These are phyloP conservation scores for Saksenaea oblongispora DNA, from an alignment of 371 early-diverging fungal species.

Conservation along the genomic window DNA sequence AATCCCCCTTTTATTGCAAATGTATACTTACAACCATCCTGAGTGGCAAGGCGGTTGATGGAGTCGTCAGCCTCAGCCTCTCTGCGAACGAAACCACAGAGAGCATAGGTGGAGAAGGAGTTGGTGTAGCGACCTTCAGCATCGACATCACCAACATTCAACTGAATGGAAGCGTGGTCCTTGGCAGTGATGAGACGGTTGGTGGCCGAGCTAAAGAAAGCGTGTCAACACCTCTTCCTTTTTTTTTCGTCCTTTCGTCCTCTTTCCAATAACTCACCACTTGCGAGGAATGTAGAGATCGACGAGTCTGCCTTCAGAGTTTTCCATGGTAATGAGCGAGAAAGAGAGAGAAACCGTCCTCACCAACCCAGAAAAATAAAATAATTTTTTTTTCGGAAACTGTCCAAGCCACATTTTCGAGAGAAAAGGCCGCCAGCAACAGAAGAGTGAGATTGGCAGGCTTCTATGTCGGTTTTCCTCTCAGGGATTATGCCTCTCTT, in stretches of 20 bases:
- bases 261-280: conserved; percentile 60
- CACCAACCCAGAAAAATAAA: conserved; percentile 1
- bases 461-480: too few relatives aligned
- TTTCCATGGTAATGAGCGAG: conserved; percentile 46
- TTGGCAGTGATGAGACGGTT: conserved; percentile 62
- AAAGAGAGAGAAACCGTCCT: neutral
- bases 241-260: conserved; percentile 12
- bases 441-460: too few relatives aligned
- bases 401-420: neutral
- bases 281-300: conserved; percentile 96
- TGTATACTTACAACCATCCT: conserved; percentile 73
- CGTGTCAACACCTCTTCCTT: neutral
- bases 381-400: neutral
- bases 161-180: conserved; percentile 98
- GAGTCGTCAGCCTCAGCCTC: conserved; percentile 95
- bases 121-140: conserved; percentile 82
- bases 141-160: conserved; percentile 96
- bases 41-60: conserved; percentile 93
- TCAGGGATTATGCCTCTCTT: too few relatives aligned
- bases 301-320: conserved; percentile 75
- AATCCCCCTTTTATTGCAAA: neutral
- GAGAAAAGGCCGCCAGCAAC: too few relatives aligned
- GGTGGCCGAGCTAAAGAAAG: conserved; percentile 45
- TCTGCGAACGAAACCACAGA: conserved; percentile 92
- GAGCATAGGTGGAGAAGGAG: conserved; percentile 85